Evolutionary conservation across 345 rosid genomes (phyloP).

Genomic region (Lepidium sativum): DNA sequence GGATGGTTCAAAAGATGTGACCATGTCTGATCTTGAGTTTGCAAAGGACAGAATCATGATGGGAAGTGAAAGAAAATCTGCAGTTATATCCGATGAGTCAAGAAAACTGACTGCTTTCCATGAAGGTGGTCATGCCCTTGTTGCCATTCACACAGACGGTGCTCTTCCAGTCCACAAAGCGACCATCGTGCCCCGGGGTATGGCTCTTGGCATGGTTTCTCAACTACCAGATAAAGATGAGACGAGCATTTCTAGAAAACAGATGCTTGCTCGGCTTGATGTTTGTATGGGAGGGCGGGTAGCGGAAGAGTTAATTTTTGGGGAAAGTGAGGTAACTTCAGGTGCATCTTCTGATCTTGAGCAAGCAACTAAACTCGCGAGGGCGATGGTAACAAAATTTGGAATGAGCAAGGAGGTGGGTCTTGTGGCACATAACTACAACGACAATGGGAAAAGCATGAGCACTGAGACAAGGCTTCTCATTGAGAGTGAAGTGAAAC

Average conservation of each 20-base stretch:
- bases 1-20: no score
- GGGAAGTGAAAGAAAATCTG: no score
- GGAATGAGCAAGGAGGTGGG: constrained; percentile 95
- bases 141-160: no score
- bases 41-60: no score
- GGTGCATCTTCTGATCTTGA: constrained; percentile 84
- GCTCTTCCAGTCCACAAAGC: no score
- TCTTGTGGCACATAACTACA: constrained; percentile 61
- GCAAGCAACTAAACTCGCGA: constrained; percentile 76
- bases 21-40: no score
- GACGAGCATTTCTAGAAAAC: constrained; percentile 63
- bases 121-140: no score
- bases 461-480: constrained; percentile 93
- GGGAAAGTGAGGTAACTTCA: constrained; percentile 81
- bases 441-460: constrained; percentile 93
- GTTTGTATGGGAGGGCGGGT: constrained; percentile 95
- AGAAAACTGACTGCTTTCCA: no score
- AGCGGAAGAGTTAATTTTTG: constrained; percentile 92
- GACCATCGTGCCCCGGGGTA: no score
- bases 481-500: constrained; percentile 77
- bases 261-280: constrained; percentile 95
- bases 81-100: no score
- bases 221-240: constrained; percentile 84
- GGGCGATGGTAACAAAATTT: constrained; percentile 81
- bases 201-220: constrained; percentile 93